Evolutionary conservation across 2,329 filamentous ascomycete genomes (phyloP), one percentile per base, ranked within the genome.

Genomic region (Domatiomyces globalis): DNA sequence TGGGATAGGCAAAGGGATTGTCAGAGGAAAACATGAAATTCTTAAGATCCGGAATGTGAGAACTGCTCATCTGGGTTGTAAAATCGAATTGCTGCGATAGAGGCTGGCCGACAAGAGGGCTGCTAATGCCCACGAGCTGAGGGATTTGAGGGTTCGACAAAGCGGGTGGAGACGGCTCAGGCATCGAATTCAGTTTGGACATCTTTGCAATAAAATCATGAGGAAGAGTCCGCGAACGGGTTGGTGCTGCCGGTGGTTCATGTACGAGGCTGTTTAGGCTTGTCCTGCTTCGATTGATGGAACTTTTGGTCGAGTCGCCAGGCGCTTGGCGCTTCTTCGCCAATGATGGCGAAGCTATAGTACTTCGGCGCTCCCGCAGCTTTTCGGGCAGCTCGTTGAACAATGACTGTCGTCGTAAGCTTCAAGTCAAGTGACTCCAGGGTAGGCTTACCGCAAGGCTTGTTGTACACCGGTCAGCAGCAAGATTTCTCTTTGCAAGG

Each of bases 321-420:
- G 70, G 66, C 1, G 67, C 65, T 4, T 67, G 64, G n/a, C 73
- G 69, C 56, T 77, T 75, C 57, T 75, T 71, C 7, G 47, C 54
- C 29, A 67, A 67, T n/a, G 68, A 65, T 6, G 59, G 51, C 9
- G 69, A 63, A 45, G 70, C 69, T 15, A 63, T 58, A 19, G 70
- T 69, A 46, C 67, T 71, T 52, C 74, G 69, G 33, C 69, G 65
- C 50, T 78, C 72, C 60, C 81, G 83, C 33, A 94, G 71, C 51
- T 77, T 77, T 48, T 84, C 82, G 1, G 89, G 87, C 1, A 96
- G 69, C 62, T 88, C 80, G 54, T 92, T 85, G 64, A 96, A 95
- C 6, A 95, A 75, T 47, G 75, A 75, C 86, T 92, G 60, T 4
- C 49, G 10, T 15, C 33, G 43, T 45, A 10, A 27, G 18, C 22